Percentiles rank a stretch among this genome's conserved stretches.
These are phyloP conservation scores for Tetrapisispora iriomotensis DNA, from an alignment of 805 yeast genomes.

Conservation along the genomic window DNA sequence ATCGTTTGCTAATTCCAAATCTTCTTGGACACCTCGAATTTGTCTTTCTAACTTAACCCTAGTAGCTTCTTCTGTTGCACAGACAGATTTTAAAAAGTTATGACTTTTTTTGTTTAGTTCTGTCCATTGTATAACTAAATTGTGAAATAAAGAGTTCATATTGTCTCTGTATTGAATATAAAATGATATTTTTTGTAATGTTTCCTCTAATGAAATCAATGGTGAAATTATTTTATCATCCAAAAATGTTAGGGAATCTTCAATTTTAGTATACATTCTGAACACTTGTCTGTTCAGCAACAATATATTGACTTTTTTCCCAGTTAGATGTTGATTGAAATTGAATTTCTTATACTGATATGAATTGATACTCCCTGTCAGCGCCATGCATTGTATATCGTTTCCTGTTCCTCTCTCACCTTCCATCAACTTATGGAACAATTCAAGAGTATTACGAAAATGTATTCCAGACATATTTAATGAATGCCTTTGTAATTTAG, in stretches of 20 bases:
- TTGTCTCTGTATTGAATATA: conserved; percentile 1
- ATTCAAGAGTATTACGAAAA: conserved; percentile 5
- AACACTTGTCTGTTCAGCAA: conserved; percentile 9
- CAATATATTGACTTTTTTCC: conserved; percentile 7
- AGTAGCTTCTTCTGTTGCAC: conserved; percentile 7
- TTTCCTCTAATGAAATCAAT: conserved; percentile 4
- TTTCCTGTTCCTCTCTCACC: conserved; percentile 1
- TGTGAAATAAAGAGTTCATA: conserved; percentile 6
- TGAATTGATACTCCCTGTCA: too few relatives aligned
- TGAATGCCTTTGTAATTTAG: conserved; percentile 1
- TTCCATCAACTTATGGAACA: conserved; percentile 9
- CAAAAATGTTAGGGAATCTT: conserved; percentile 11
- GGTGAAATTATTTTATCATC: conserved; percentile 13
- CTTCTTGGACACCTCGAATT: conserved; percentile 2
- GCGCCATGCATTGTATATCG: neutral
- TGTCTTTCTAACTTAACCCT: conserved; percentile 1
- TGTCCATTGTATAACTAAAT: conserved; percentile 4
- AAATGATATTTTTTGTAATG: conserved; percentile 6
- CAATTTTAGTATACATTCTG: conserved; percentile 9
- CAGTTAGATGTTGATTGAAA: neutral
- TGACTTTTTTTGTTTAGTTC: conserved; percentile 4
- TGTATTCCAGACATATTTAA: neutral
- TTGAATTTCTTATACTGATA: too few relatives aligned
- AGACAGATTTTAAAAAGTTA: conserved; percentile 2
- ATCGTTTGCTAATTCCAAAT: conserved; percentile 12